These are phyloP conservation scores for Lizonia empirigonia DNA, from an alignment of 2,329 filamentous ascomycete species.

Conservation along the genomic window DNA sequence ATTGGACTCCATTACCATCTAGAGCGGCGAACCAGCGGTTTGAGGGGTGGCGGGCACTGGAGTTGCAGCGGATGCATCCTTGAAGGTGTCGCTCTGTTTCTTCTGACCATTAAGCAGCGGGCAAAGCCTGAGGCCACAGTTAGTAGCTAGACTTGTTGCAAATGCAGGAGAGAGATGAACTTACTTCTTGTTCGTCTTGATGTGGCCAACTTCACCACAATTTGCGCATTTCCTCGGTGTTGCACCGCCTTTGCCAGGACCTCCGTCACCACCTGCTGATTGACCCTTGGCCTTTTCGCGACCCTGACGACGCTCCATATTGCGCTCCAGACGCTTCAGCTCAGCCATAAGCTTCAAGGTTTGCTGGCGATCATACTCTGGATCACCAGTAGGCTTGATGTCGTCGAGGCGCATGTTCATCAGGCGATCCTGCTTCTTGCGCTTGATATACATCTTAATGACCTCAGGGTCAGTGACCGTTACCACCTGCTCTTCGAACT, in stretches of 20 bases:
- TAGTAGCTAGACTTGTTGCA: constrained; percentile 31
- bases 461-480: constrained; percentile 53
- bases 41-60: constrained; percentile 22
- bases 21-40: constrained; percentile 17
- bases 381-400: constrained; percentile 68
- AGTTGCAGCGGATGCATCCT: constrained; percentile 40
- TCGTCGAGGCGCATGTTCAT: constrained; percentile 74
- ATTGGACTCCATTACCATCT: neutral
- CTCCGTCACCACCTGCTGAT: constrained; percentile 50
- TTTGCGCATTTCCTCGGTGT: constrained; percentile 91
- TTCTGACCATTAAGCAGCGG: constrained; percentile 47
- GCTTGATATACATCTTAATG: constrained; percentile 85
- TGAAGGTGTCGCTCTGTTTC: constrained; percentile 48
- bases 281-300: constrained; percentile 85
- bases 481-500: constrained; percentile 64
- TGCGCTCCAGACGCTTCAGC: constrained; percentile 82
- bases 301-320: constrained; percentile 86
- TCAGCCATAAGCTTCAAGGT: constrained; percentile 71
- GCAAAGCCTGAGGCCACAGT: constrained; percentile 44
- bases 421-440: constrained; percentile 72
- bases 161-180: constrained; percentile 4
- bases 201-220: constrained; percentile 94
- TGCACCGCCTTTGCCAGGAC: constrained; percentile 54
- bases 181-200: constrained; percentile 98
- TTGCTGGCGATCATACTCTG: constrained; percentile 67